Conservation (phyloP, 345 rosid genomes). For the Eutrema yunnanense region DNA sequence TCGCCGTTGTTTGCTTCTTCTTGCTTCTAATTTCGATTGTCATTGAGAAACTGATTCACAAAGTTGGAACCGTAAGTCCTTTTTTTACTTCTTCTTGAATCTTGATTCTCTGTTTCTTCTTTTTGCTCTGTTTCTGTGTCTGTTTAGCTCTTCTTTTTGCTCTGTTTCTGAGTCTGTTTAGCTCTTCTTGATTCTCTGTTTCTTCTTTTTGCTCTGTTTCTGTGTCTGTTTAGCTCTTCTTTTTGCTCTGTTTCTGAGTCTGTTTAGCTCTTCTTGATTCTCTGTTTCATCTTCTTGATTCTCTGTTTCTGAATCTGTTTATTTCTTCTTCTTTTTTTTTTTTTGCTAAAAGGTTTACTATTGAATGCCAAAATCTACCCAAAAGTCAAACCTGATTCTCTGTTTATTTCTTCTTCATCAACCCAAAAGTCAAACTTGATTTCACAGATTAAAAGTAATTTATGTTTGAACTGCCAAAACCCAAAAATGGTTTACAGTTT, state of each 20-base stretch:
- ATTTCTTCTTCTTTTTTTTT: too few relatives aligned
- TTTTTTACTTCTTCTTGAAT: background rate
- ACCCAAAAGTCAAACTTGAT: background rate
- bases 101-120: background rate
- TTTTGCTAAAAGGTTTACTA: too few relatives aligned
- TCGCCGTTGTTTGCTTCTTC: constrained; percentile 66
- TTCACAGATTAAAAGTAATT: background rate
- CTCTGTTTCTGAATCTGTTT: too few relatives aligned
- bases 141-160: background rate
- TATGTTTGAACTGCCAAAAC: background rate
- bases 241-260: too few relatives aligned
- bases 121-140: background rate
- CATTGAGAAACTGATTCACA: constrained; percentile 51
- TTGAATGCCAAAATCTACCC: too few relatives aligned
- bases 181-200: too few relatives aligned
- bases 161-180: background rate
- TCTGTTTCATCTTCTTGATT: too few relatives aligned
- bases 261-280: too few relatives aligned
- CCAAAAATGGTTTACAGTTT: background rate
- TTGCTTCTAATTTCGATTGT: constrained; percentile 46
- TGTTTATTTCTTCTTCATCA: background rate
- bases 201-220: too few relatives aligned
- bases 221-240: too few relatives aligned
- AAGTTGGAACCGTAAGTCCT: constrained; percentile 23
- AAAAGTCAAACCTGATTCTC: background rate